Evolutionary conservation across 441 rosid species (phyloP).

Genomic region (Melastoma candidum): DNA sequence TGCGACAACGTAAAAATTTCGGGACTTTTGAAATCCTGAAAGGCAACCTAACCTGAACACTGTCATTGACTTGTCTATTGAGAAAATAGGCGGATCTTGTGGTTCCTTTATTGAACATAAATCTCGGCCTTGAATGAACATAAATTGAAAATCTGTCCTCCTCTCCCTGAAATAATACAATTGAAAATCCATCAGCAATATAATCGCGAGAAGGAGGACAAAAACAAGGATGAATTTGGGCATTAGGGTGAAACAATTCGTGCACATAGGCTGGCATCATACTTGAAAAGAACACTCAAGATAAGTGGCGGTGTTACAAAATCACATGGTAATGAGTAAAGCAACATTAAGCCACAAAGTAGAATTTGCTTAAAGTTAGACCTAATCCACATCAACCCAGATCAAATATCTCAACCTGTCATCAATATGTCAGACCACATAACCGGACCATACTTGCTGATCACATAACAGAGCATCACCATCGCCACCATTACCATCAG

Average conservation of each 20-base stretch:
- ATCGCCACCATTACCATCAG: too few relatives aligned
- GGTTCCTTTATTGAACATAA: slow-evolving; percentile 67
- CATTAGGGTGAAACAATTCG: not conserved
- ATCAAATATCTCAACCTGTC: too few relatives aligned
- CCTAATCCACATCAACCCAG: too few relatives aligned
- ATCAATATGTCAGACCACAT: too few relatives aligned
- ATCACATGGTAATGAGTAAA: too few relatives aligned
- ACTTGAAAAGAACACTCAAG: too few relatives aligned
- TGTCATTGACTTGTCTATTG: slow-evolving; percentile 77
- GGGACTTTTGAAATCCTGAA: not conserved
- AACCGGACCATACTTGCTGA: too few relatives aligned
- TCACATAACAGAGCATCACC: too few relatives aligned
- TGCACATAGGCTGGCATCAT: too few relatives aligned
- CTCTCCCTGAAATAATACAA: slow-evolving; percentile 44
- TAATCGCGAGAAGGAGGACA: not conserved
- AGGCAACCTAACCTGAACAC: slow-evolving; percentile 53
- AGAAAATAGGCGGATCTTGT: slow-evolving; percentile 66
- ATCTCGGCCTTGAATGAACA: slow-evolving; percentile 97
- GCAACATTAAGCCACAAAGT: too few relatives aligned
- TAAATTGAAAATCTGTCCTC: slow-evolving; percentile 67
- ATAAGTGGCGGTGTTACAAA: too few relatives aligned
- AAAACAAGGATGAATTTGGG: not conserved
- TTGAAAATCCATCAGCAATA: not conserved
- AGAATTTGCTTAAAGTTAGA: too few relatives aligned
- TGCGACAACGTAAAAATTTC: not conserved